Base-by-base conservation (phyloP, 1,284 basidiomycete species). In the Boletus semigastroideus region DNA sequence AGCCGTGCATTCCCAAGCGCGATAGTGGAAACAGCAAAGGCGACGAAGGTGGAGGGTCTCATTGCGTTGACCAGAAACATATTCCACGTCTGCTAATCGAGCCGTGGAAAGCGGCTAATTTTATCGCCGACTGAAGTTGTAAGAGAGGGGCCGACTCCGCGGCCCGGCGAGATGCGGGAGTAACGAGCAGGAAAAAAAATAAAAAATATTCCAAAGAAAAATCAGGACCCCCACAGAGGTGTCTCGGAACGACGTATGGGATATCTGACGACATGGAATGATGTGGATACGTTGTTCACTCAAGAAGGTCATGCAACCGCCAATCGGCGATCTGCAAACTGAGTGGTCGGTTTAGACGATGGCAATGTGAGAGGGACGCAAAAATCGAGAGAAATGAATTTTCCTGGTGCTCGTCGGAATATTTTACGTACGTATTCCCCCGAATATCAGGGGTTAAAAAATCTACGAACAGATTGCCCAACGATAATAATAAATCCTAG, bases 401-500 rank as follows among this genome's bases (percentile, higher is more conserved):
- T 49, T 46, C 46, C 43, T 36, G 42, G 42, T 52, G 53, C 51
- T 64, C 64, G 55, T 33, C 55, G 55, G 64, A 61, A 60, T 52
- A 72, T 77, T 83, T 25, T 83, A 84, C 82, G 82, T 84, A 80
- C 78, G 67, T 66, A 65, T 67, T 64, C 60, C 77, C 75, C 72
- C 72, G 69, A 74, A 76, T 78, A 76, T 76, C 73, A 79, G 76
- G 78, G 77, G 76, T 71, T 70, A 76, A 60, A n/a, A 58, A 61
- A 54, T 50, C 65, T 70, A 69, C 67, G 64, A 72, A 74, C 70
- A 75, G 71, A 78, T 78, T 74, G 74, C 71, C 70, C 69, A 59
- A 74, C 66, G 72, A 78, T 76, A 78, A 80, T 82, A 82, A 82
- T 80, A 81, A 78, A 74, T 75, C 69, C 73, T 72, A 68, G 67